phyloP scores from a whole-genome alignment of 345 rosid genomes.

The Geranium rotundifolium region DNA sequence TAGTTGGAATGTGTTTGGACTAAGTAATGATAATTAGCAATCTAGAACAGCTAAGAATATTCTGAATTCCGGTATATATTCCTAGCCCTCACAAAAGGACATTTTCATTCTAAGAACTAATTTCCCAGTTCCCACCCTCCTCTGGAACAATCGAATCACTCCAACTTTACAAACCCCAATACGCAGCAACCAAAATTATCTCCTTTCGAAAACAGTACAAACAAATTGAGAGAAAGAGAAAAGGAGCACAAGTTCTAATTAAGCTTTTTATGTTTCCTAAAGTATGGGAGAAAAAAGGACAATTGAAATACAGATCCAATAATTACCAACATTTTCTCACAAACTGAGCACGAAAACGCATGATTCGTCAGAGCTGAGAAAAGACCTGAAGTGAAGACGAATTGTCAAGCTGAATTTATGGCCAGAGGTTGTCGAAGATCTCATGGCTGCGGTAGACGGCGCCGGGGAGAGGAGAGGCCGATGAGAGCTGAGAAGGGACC shows the following conservation, averaged over 20 bases:
- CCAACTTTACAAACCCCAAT: background rate
- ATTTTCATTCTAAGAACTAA: background rate
- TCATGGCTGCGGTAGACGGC: slow-evolving; percentile 74
- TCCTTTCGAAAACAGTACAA: background rate
- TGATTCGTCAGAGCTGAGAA: background rate
- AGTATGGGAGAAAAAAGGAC: no score
- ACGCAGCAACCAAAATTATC: background rate
- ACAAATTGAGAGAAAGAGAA: background rate
- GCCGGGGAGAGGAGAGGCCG: slow-evolving; percentile 42
- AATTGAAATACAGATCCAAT: no score
- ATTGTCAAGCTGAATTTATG: slow-evolving; percentile 57
- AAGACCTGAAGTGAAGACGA: slow-evolving; percentile 51
- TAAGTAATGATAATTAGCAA: no score
- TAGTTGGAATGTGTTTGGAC: no score
- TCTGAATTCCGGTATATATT: no score
- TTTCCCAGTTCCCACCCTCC: background rate
- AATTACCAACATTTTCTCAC: no score
- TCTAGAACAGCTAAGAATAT: no score
- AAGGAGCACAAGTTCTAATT: no score
- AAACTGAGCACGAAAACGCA: background rate
- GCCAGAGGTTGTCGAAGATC: slow-evolving; percentile 58
- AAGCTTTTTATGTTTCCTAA: no score
- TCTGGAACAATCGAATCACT: background rate
- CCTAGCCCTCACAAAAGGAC: background rate
- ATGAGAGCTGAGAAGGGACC: slow-evolving; percentile 68